A percentile compares a stretch with the other conserved stretches of the same genome.
Evolutionary conservation across 2,329 filamentous ascomycete genomes (phyloP).

Genomic region (Dothistroma pini): DNA sequence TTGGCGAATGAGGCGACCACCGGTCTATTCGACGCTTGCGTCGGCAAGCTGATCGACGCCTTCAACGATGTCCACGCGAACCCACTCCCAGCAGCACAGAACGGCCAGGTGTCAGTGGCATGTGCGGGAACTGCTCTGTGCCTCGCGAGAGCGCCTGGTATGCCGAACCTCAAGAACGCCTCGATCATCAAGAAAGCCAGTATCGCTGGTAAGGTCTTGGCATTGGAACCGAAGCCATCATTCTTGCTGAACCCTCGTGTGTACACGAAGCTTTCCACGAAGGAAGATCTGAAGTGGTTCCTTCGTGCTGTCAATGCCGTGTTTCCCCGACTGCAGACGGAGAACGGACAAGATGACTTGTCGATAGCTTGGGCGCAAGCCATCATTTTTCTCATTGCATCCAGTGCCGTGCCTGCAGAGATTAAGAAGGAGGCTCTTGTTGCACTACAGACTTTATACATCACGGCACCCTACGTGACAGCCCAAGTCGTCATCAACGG

Average conservation of each 20-base stretch:
- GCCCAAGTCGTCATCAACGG: constrained; percentile 61
- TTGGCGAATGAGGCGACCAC: constrained; percentile 47
- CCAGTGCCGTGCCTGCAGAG: constrained; percentile 56
- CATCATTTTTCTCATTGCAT: constrained; percentile 73
- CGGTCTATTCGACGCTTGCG: constrained; percentile 48
- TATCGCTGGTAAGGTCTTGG: constrained; percentile 63
- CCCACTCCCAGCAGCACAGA: constrained; percentile 73
- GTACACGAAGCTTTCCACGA: constrained; percentile 71
- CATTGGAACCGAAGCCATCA: constrained; percentile 74
- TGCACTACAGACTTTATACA: constrained; percentile 63
- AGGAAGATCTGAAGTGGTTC: constrained; percentile 77
- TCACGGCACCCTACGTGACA: constrained; percentile 54
- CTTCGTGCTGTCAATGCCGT: constrained; percentile 65
- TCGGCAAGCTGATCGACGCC: constrained; percentile 60
- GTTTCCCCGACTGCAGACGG: constrained; percentile 34
- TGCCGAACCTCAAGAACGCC: constrained; percentile 53
- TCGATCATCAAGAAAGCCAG: constrained; percentile 59
- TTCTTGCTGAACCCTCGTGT: constrained; percentile 81
- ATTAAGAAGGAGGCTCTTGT: constrained; percentile 62
- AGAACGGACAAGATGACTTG: constrained; percentile 39
- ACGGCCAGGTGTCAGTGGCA: constrained; percentile 73
- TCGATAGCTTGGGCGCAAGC: constrained; percentile 68
- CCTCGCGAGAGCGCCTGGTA: constrained; percentile 50
- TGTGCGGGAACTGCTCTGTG: constrained; percentile 68
- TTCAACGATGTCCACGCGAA: constrained; percentile 78